Conservation (phyloP, 768 basidiomycete species). For the Mycena galericulata region DNA sequence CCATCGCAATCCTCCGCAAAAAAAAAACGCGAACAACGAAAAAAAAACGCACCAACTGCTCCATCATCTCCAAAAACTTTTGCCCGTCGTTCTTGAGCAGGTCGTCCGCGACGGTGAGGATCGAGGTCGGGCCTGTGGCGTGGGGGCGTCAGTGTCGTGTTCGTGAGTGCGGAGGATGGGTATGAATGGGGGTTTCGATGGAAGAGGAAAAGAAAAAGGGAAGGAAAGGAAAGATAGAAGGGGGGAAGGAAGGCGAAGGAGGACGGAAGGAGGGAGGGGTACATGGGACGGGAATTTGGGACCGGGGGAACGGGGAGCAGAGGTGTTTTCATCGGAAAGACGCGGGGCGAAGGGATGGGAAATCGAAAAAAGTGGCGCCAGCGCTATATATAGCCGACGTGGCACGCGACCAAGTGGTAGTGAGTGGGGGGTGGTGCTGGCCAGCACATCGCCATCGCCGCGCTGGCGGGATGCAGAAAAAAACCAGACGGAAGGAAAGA, state of each 20-base stretch:
- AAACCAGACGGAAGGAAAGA: background rate
- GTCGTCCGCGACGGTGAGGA: slow-evolving; percentile 98
- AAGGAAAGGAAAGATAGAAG: background rate
- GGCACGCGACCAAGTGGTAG: too few relatives aligned
- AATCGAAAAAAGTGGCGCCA: too few relatives aligned
- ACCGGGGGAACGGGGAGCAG: background rate
- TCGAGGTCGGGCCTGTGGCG: slow-evolving; percentile 84
- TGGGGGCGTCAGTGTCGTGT: slow-evolving; percentile 29
- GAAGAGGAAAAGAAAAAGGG: background rate
- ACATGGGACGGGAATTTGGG: background rate
- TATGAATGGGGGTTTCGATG: too few relatives aligned
- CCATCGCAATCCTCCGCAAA: too few relatives aligned
- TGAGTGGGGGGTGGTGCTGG: too few relatives aligned
- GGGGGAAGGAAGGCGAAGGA: background rate
- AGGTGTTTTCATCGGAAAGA: too few relatives aligned
- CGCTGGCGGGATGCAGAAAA: too few relatives aligned
- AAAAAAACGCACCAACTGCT: slow-evolving; percentile 86
- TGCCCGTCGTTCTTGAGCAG: slow-evolving; percentile 98
- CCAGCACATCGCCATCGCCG: too few relatives aligned
- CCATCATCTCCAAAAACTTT: slow-evolving; percentile 99
- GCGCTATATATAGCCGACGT: too few relatives aligned
- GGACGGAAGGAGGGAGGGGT: background rate
- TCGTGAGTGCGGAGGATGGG: background rate
- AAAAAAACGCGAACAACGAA: too few relatives aligned
- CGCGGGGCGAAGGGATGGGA: too few relatives aligned